Conservation (phyloP, 208 protist species). For the Trypanosoma brucei region DNA sequence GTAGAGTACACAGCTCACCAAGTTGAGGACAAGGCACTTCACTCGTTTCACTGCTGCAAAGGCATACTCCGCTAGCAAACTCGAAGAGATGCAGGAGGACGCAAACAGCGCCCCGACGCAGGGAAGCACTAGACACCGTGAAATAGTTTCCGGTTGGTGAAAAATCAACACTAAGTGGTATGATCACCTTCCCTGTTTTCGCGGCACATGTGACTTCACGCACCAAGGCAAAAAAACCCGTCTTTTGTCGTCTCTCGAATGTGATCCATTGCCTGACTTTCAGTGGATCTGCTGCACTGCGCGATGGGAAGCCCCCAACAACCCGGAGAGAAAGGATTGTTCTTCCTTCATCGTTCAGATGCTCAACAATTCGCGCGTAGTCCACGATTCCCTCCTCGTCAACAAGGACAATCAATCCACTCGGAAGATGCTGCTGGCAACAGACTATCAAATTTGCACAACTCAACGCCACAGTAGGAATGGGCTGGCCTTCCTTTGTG, state of each 20-base stretch:
- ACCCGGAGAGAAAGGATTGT: conserved; percentile 36
- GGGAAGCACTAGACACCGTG: conserved; percentile 31
- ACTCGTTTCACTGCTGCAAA: conserved; percentile 26
- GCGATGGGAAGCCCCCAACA: conserved; percentile 33
- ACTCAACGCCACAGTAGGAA: conserved; percentile 24
- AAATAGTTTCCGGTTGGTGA: conserved; percentile 41
- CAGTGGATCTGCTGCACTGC: conserved; percentile 29
- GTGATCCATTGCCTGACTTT: conserved; percentile 43
- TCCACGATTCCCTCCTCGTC: conserved; percentile 54
- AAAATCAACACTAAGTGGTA: conserved; percentile 37
- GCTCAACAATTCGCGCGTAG: conserved; percentile 45
- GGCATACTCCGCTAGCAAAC: conserved; percentile 33
- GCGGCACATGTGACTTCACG: conserved; percentile 20
- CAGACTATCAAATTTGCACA: conserved; percentile 38
- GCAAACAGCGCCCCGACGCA: conserved; percentile 12
- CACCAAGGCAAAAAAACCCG: conserved; percentile 56
- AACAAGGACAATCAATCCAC: conserved; percentile 39
- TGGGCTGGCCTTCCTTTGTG: conserved; percentile 1
- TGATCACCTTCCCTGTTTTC: conserved; percentile 9
- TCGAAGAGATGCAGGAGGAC: conserved; percentile 43
- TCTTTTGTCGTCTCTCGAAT: conserved; percentile 52
- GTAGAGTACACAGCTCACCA: not conserved
- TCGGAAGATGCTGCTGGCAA: conserved; percentile 38
- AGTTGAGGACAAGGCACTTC: conserved; percentile 12
- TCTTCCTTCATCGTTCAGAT: conserved; percentile 4